Base-by-base conservation (phyloP, 139 green algal genomes). In the Ettlia oleoabundans region DNA sequence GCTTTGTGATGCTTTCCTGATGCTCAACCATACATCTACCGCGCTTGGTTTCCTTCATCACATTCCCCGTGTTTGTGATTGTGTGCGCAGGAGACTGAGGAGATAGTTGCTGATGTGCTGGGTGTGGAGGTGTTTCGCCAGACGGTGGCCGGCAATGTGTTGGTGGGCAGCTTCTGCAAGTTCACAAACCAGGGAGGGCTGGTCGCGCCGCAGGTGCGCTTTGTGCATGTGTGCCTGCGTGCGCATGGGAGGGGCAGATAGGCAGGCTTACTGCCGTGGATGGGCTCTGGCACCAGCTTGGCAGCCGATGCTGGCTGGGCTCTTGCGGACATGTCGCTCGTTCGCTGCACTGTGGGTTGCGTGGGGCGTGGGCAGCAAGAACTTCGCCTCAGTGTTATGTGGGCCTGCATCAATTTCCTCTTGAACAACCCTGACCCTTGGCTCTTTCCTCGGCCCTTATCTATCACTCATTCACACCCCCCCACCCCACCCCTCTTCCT, bases 121-220 rank as follows among this genome's bases (percentile, higher is more conserved):
- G 97, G 97, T 24, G 96, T 99, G 68, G 97, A 99, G 90, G 97
- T 99, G 19, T 99, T 99, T 89, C 90, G 97, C n/a, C 95, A 99
- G 76, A 98, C 92, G 2, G 91, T 99, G 24, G 97, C 96, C 0
- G 92, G 92, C 64, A 98, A 99, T 82, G 90, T 96, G 42, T 87
- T 99, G 21, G 95, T 98, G 1, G 97, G 97, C 71, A 97, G 91
- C 87, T 99, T 98, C 89, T 95, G 90, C 83, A 82, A 85, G 7
- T 97, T 99, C 86, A 95, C 90, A 37, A 99, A 99, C 84, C 95
- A 98, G 87, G 96, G 97, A 1, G 96, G 96, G 42, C 72, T 99
- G 73, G 94, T 95, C 73, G 75, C 75, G 38, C 75, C 75, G 75
- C 75, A 80, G 73, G 73, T 80, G 53, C 18, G 55, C 15, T 32